Evolutionary conservation across 1,139 yeast genomes (phyloP).

Genomic region (Candida glucosophila): DNA sequence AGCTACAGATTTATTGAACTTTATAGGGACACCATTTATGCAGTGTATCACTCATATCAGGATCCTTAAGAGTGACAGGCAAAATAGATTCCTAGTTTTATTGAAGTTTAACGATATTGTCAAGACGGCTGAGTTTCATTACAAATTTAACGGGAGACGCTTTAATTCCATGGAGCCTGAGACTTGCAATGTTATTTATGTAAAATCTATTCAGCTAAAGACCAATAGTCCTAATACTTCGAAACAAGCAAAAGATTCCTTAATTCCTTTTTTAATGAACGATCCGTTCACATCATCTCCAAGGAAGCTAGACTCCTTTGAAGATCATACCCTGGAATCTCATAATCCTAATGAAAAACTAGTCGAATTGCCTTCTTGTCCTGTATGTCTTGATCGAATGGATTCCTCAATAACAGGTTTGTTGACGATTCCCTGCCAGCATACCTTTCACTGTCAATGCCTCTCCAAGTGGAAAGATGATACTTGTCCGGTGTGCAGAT

Average conservation of each 20-base stretch:
- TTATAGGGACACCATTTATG: constrained; percentile 55
- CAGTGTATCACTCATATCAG: constrained; percentile 62
- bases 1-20: constrained; percentile 75
- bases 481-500: constrained; percentile 86
- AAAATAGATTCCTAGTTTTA: constrained; percentile 68
- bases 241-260: constrained; percentile 15
- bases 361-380: constrained; percentile 82
- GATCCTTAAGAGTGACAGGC: constrained; percentile 56
- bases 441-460: constrained; percentile 88
- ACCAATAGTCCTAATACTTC: too few relatives aligned
- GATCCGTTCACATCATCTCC: constrained; percentile 61
- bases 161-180: constrained; percentile 90
- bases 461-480: constrained; percentile 86
- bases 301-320: constrained; percentile 1
- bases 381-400: constrained; percentile 87
- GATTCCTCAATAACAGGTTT: constrained; percentile 77
- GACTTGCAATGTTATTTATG: constrained; percentile 66
- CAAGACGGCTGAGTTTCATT: constrained; percentile 55
- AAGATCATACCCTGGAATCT: constrained; percentile 1
- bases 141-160: constrained; percentile 59
- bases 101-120: constrained; percentile 58
- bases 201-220: constrained; percentile 42
- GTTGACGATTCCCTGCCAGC: constrained; percentile 85
- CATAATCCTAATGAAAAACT: constrained; percentile 10
- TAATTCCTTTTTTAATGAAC: constrained; percentile 58